phyloP scores from a whole-genome alignment of 164 flowering plant species.

The Vitis amurensis region DNA sequence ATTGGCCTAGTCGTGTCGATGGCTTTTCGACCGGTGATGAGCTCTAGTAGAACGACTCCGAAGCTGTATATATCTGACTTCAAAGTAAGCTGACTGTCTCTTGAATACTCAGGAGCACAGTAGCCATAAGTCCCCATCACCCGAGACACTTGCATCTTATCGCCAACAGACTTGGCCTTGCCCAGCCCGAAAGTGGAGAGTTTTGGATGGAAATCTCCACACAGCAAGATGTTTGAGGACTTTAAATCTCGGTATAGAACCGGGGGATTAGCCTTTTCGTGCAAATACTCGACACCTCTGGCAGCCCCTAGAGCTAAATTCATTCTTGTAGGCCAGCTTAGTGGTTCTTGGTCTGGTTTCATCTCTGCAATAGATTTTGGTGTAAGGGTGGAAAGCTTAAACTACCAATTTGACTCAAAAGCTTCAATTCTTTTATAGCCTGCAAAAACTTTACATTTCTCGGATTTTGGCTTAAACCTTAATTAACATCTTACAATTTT shows the following conservation, averaged over 20 bases:
- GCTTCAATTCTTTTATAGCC: no score
- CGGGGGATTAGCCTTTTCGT: slow-evolving; percentile 62
- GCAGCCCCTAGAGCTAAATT: slow-evolving; percentile 65
- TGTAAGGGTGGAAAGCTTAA: background rate
- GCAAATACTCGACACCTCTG: slow-evolving; percentile 62
- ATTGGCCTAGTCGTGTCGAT: slow-evolving; percentile 57
- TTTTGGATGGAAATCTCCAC: slow-evolving; percentile 47
- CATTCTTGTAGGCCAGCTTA: slow-evolving; percentile 58
- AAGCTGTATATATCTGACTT: slow-evolving; percentile 73
- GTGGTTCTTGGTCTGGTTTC: slow-evolving; percentile 24
- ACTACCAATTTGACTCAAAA: no score
- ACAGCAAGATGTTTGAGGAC: slow-evolving; percentile 61
- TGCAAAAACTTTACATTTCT: no score
- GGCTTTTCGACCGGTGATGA: slow-evolving; percentile 68
- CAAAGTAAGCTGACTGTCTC: slow-evolving; percentile 49
- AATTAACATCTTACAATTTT: no score
- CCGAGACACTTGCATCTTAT: slow-evolving; percentile 38
- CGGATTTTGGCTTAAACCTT: no score
- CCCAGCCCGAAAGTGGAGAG: slow-evolving; percentile 69
- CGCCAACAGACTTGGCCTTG: slow-evolving; percentile 49
- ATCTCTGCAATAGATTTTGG: slow-evolving; percentile 25
- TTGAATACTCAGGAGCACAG: slow-evolving; percentile 66
- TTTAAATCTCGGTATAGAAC: slow-evolving; percentile 65
- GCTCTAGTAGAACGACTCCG: slow-evolving; percentile 66
- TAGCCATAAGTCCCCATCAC: slow-evolving; percentile 76